Conservation (phyloP, 805 yeast genomes). For the Scheffersomyces coipomensis region DNA sequence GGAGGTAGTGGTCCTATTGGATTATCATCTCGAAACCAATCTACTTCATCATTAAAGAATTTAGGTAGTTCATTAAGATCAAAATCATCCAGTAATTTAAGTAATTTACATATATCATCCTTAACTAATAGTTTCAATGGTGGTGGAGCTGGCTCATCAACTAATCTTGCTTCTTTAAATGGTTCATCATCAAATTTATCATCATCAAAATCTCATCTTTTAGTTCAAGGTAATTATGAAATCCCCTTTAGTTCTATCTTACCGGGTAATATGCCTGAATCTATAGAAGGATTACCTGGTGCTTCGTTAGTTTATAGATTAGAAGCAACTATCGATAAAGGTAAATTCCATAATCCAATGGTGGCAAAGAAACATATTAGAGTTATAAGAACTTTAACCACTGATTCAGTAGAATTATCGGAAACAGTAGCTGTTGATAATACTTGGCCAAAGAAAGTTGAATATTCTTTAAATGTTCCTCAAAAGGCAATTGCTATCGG, state of each 20-base stretch:
- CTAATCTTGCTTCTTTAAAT: constrained; percentile 22
- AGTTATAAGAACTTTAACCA: constrained; percentile 80
- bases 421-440: constrained; percentile 94
- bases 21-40: constrained; percentile 35
- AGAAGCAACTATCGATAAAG: constrained; percentile 80
- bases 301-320: constrained; percentile 70
- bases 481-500: constrained; percentile 90
- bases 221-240: constrained; percentile 79
- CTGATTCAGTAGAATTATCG: constrained; percentile 82
- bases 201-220: constrained; percentile 30
- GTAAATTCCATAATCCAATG: constrained; percentile 68
- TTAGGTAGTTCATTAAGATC: constrained; percentile 29
- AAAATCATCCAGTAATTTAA: constrained; percentile 29
- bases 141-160: constrained; percentile 17
- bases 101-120: constrained; percentile 13
- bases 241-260: constrained; percentile 83
- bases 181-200: constrained; percentile 6
- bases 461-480: constrained; percentile 83
- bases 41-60: constrained; percentile 42
- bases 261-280: constrained; percentile 84
- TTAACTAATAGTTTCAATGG: constrained; percentile 10
- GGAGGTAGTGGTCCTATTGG: constrained; percentile 18
- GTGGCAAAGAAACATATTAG: constrained; percentile 69
- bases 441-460: constrained; percentile 93
- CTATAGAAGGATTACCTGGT: constrained; percentile 86